Percentiles rank a stretch among this genome's conserved stretches.
Evolutionary conservation across 2,329 filamentous ascomycete species (phyloP).

Genomic region (Arthrobotrys iridis): DNA sequence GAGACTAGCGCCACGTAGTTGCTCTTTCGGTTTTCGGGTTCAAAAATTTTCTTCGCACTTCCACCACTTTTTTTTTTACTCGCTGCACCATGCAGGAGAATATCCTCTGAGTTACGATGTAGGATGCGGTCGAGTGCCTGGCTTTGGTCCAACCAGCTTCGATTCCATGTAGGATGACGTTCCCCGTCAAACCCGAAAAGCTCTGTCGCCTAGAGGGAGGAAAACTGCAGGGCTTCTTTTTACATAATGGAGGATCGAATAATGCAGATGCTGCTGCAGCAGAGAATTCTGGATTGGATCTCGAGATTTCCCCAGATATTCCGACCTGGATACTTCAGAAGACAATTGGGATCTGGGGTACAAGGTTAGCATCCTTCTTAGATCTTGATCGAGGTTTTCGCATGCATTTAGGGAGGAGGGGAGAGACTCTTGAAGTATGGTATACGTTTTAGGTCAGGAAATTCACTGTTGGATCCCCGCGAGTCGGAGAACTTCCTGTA

Average conservation of each 20-base stretch:
- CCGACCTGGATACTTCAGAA: not conserved
- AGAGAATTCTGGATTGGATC: not conserved
- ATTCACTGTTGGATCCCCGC: not conserved
- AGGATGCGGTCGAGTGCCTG: too few species aligned
- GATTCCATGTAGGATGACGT: too few species aligned
- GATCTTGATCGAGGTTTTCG: not conserved
- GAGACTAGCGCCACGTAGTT: constrained; percentile 2
- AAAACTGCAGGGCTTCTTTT: not conserved
- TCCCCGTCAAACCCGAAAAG: too few species aligned
- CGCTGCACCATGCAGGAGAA: too few species aligned
- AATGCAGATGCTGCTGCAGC: not conserved
- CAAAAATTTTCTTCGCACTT: too few species aligned
- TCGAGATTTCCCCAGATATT: not conserved
- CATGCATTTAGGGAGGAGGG: not conserved
- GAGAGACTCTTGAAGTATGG: not conserved
- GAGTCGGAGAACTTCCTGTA: constrained; percentile 36
- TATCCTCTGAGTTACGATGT: too few species aligned
- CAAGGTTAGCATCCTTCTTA: not conserved
- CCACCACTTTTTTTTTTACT: too few species aligned
- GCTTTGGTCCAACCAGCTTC: too few species aligned
- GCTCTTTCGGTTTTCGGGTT: constrained; percentile 30
- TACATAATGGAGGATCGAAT: constrained; percentile 4
- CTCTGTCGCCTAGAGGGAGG: too few species aligned
- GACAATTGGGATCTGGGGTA: constrained; percentile 4
- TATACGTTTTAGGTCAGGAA: not conserved